Conservation (phyloP, 1,284 basidiomycete genomes). For the Amylostereum chailletii region DNA sequence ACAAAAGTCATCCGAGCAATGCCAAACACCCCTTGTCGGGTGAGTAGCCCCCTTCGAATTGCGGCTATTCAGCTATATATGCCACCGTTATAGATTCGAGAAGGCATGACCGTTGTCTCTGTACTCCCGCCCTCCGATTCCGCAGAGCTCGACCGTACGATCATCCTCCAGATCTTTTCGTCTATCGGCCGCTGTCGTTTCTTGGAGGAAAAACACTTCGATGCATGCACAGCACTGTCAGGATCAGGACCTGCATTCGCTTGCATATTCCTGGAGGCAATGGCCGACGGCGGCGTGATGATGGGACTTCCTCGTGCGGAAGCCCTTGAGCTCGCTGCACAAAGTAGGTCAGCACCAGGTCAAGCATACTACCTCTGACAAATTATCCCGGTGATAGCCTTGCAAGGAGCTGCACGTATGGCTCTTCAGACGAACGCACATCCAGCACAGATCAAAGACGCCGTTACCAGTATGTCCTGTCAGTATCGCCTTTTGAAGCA, state of each 20-base stretch:
- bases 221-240: constrained; percentile 94
- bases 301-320: constrained; percentile 96
- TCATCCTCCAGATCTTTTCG: constrained; percentile 89
- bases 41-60: constrained; percentile 25
- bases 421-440: constrained; percentile 81
- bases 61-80: neutral
- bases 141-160: constrained; percentile 55
- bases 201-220: constrained; percentile 96
- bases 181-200: constrained; percentile 91
- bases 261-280: constrained; percentile 94
- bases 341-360: constrained; percentile 56
- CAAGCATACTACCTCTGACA: neutral
- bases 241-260: constrained; percentile 97
- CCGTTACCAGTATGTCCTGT: constrained; percentile 74
- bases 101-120: constrained; percentile 93
- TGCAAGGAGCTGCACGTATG: constrained; percentile 98
- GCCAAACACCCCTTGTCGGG: constrained; percentile 98
- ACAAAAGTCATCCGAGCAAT: constrained; percentile 92
- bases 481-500: constrained; percentile 20
- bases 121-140: constrained; percentile 47
- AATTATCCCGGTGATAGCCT: constrained; percentile 39
- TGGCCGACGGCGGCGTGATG: constrained; percentile 99
- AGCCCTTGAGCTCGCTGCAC: constrained; percentile 91
- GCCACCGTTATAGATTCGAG: constrained; percentile 64
- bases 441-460: constrained; percentile 95